Evolutionary conservation across 768 basidiomycete genomes (phyloP), one percentile per base, ranked within the genome.

Genomic region (Russula ochroleuca): DNA sequence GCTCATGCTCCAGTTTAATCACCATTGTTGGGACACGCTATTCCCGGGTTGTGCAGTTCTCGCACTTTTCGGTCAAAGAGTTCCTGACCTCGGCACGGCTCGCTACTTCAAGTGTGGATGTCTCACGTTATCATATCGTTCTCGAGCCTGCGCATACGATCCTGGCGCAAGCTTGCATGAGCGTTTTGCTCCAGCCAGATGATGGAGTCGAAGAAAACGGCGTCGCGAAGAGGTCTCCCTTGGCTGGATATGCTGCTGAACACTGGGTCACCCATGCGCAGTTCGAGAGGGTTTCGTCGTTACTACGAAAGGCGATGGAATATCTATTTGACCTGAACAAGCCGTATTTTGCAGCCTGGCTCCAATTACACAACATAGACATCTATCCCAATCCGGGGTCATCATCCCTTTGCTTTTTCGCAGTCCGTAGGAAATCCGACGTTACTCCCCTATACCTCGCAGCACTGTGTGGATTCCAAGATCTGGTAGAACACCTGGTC

Each of bases 21-120:
- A 4, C 51, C 19, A 45, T 61, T 17, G 51, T 53, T 38, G 17
- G n/a, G n/a, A n/a, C n/a, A 53, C 14, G 2, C 5, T 0, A 37
- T 33, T 48, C 37, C 5, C 61, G 53, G 10, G n/a, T 62, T 0
- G 53, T 51, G 6, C 53, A 62, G 41, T 55, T 62, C 11, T 54
- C 61, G 2, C 61, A 62, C 11, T 37, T 62, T 3, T 48, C 61
- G 6, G 45, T 62, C 8, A 54, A 62, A 40, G 53, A 62, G 8
- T 62, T 38, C 10, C 38, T 62, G 13, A 62, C 53, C 1, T 62
- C 53, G 1, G 0, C 37, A 49, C 45, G 53, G 7, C 61, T 62
- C 13, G 11, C 45, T 6, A 8, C 31, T 19, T 48, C 52, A 15
- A 47, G 5, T 45, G 11, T 2, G 19, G 23, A 28, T n/a, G 41